Evolutionary conservation across 177 flowering plant genomes (phyloP).

Genomic region (Tripterygium wilfordii): DNA sequence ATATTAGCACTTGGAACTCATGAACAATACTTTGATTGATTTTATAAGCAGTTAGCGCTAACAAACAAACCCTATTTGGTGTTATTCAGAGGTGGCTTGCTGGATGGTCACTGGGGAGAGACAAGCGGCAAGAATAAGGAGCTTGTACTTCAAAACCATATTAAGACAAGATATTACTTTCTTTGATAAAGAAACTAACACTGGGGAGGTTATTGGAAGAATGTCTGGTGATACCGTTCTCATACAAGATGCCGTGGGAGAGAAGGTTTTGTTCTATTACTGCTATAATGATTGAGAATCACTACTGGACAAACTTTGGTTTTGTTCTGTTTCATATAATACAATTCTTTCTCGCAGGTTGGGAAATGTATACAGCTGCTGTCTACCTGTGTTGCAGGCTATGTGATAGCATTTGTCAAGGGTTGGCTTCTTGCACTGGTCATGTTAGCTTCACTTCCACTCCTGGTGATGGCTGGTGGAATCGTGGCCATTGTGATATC

Average conservation of each 20-base stretch:
- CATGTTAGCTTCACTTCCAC: conserved; percentile 53
- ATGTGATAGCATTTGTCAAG: conserved; percentile 58
- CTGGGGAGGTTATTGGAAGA: conserved; percentile 54
- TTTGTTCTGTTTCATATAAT: neutral
- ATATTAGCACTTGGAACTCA: too few relatives aligned
- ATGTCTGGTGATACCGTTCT: conserved; percentile 65
- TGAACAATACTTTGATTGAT: too few relatives aligned
- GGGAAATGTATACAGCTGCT: conserved; percentile 74
- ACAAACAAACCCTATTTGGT: neutral
- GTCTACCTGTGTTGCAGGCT: conserved; percentile 74
- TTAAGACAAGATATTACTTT: conserved; percentile 46
- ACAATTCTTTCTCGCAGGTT: conserved; percentile 47
- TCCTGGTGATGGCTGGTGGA: conserved; percentile 46
- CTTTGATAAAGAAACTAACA: conserved; percentile 52
- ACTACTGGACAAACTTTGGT: neutral
- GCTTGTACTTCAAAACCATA: conserved; percentile 42
- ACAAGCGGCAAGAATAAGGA: conserved; percentile 49
- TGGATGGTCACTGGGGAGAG: conserved; percentile 76
- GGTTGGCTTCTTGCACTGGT: conserved; percentile 75
- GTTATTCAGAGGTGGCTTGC: conserved; percentile 57
- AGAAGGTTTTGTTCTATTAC: conserved; percentile 40
- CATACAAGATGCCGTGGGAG: conserved; percentile 65
- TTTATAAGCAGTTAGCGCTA: too few relatives aligned
- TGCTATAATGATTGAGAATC: too few relatives aligned
- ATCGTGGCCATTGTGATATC: conserved; percentile 31